These are phyloP conservation scores for Termitomyces sp. DNA, from an alignment of 1,284 basidiomycete genomes.

Conservation along the genomic window DNA sequence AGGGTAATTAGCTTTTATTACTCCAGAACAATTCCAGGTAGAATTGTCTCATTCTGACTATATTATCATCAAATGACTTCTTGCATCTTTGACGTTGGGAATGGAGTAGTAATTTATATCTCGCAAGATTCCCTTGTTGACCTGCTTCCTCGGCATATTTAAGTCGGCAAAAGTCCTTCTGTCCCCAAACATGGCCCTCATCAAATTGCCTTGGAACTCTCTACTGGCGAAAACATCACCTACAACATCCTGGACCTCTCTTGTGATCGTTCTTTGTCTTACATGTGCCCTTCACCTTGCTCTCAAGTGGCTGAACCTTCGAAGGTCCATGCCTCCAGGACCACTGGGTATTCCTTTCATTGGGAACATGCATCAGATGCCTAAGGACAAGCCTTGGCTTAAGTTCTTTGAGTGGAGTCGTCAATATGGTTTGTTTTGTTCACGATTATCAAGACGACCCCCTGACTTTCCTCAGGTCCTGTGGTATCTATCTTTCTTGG, in stretches of 20 bases:
- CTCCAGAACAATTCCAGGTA: not conserved
- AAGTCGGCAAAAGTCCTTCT: not conserved
- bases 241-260: not conserved
- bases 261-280: not conserved
- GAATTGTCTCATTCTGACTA: not conserved
- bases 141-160: not conserved
- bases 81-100: not conserved
- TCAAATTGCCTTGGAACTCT: not conserved
- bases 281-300: constrained; percentile 1
- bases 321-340: constrained; percentile 1
- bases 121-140: not conserved
- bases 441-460: not conserved
- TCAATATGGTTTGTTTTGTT: constrained; percentile 33
- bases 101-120: not conserved
- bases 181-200: not conserved
- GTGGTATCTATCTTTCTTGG: constrained; percentile 52
- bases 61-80: not conserved
- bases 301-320: constrained; percentile 7
- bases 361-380: constrained; percentile 45
- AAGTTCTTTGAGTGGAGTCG: constrained; percentile 45
- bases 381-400: constrained; percentile 42
- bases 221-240: not conserved
- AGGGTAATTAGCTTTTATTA: not conserved
- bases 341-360: constrained; percentile 39
- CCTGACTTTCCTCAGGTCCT: constrained; percentile 29